Conservation (phyloP, 805 yeast genomes). For the Saccharomyces cerevisiae region DNA sequence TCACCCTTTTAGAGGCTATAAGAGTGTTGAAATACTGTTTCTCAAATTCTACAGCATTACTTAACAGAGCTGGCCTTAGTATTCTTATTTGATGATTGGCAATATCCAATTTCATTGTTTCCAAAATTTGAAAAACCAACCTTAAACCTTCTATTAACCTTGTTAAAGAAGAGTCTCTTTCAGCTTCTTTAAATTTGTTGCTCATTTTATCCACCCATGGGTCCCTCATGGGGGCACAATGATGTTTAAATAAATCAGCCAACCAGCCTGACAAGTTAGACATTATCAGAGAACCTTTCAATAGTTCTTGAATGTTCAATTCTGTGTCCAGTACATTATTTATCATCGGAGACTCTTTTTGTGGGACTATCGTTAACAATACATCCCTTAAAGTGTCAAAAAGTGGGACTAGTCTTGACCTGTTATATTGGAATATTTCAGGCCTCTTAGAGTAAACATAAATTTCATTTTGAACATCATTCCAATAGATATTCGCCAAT, state of each 20-base stretch:
- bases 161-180: conserved; percentile 36
- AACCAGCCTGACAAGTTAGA: conserved; percentile 66
- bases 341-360: conserved; percentile 60
- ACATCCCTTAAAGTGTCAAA: conserved; percentile 75
- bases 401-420: conserved; percentile 51
- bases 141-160: conserved; percentile 68
- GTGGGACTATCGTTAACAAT: conserved; percentile 64
- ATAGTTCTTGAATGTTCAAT: conserved; percentile 64
- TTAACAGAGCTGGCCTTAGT: conserved; percentile 72
- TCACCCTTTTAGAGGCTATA: conserved; percentile 43
- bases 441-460: conserved; percentile 32
- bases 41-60: conserved; percentile 84
- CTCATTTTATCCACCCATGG: conserved; percentile 82
- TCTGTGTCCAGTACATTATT: conserved; percentile 71
- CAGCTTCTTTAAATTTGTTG: conserved; percentile 40
- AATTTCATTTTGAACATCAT: conserved; percentile 63
- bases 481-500: conserved; percentile 78
- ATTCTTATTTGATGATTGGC: conserved; percentile 91
- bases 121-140: conserved; percentile 71
- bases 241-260: conserved; percentile 68
- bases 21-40: conserved; percentile 60
- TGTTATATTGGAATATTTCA: conserved; percentile 26
- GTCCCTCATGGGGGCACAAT: conserved; percentile 95
- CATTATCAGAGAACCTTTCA: conserved; percentile 65
- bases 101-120: conserved; percentile 90